phyloP scores from a whole-genome alignment of 495 filamentous ascomycete species.

The Lindgomyces ingoldianus region DNA sequence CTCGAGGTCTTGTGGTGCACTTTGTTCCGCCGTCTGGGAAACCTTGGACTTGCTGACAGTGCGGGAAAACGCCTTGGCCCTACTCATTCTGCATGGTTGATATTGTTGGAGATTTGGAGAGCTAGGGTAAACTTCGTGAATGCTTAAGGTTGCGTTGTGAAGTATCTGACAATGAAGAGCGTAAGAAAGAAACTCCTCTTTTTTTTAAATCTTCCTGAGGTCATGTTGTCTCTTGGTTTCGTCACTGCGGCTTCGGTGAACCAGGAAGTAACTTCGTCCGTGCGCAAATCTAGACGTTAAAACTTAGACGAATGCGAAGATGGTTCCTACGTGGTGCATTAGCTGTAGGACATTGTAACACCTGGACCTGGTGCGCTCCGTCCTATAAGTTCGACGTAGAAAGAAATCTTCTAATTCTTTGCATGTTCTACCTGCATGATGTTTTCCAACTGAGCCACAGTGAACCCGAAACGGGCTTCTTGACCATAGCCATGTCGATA shows the following conservation, averaged over 20 bases:
- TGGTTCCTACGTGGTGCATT: neutral
- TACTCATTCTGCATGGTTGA: slow-evolving; percentile 39
- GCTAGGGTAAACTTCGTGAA: neutral
- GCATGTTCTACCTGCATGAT: too few species aligned
- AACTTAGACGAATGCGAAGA: neutral
- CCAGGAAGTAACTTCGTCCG: neutral
- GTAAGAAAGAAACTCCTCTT: neutral
- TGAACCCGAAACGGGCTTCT: too few species aligned
- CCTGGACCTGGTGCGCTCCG: neutral
- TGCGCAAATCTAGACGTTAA: neutral
- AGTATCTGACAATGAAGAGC: neutral
- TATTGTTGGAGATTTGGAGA: slow-evolving; percentile 21
- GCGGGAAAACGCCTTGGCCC: slow-evolving; percentile 41
- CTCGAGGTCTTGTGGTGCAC: slow-evolving; percentile 35
- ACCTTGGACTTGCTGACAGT: slow-evolving; percentile 39
- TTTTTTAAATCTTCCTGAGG: neutral
- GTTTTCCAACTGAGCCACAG: too few species aligned
- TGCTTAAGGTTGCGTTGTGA: neutral
- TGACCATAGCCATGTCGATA: too few species aligned
- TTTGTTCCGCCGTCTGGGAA: slow-evolving; percentile 36
- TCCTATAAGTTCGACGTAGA: neutral
- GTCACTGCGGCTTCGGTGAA: neutral
- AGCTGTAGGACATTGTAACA: neutral
- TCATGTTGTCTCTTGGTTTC: neutral
- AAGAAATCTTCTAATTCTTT: too few species aligned